phyloP scores from a whole-genome alignment of 2,329 filamentous ascomycete species.

The Claviceps citrina region DNA sequence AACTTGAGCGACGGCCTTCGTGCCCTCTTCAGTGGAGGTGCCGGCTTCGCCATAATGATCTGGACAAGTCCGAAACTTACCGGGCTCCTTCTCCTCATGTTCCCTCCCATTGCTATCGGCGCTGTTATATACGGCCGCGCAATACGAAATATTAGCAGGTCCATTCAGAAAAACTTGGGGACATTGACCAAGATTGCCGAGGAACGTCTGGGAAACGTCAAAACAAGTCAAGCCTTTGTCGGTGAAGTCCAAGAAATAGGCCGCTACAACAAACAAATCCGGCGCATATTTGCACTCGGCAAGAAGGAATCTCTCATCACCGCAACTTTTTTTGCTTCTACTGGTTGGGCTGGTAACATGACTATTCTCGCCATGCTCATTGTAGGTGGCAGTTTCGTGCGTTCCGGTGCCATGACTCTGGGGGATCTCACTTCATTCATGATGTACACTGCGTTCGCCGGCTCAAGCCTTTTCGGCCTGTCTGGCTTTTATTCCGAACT shows the following conservation, averaged over 20 bases:
- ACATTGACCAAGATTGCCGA: constrained; percentile 93
- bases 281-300: constrained; percentile 80
- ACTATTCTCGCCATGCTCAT: constrained; percentile 84
- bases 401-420: constrained; percentile 69
- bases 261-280: constrained; percentile 83
- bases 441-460: constrained; percentile 88
- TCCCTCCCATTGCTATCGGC: constrained; percentile 77
- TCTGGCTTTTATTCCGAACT: constrained; percentile 95
- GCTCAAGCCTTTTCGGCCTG: constrained; percentile 79
- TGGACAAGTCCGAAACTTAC: constrained; percentile 87
- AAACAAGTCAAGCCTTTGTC: constrained; percentile 90
- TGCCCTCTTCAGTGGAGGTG: constrained; percentile 74
- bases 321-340: constrained; percentile 76
- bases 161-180: constrained; percentile 87
- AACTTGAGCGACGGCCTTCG: constrained; percentile 94
- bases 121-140: constrained; percentile 84
- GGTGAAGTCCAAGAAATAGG: constrained; percentile 81
- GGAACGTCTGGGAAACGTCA: constrained; percentile 91
- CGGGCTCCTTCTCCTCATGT: constrained; percentile 69
- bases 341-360: constrained; percentile 89
- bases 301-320: constrained; percentile 75
- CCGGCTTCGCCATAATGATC: constrained; percentile 87
- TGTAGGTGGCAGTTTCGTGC: constrained; percentile 80
- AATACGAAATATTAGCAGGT: constrained; percentile 76
- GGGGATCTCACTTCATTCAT: constrained; percentile 92